These are phyloP conservation scores for Picochlorum sp. DNA, from an alignment of 139 green algal species.

Conservation along the genomic window DNA sequence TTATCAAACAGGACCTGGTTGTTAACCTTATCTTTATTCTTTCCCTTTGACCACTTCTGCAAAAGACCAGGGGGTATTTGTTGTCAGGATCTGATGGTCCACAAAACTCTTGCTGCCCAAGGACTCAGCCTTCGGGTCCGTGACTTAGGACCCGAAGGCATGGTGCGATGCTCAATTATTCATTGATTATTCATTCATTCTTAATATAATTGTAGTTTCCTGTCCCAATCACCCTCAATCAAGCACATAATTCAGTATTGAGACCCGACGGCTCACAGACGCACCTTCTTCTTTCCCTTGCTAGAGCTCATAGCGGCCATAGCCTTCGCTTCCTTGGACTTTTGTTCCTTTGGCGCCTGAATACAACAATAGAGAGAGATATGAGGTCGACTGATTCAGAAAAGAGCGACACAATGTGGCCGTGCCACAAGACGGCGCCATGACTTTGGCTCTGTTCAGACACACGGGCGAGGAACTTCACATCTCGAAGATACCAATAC, in stretches of 20 bases:
- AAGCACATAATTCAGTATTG: too few species aligned
- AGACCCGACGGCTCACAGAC: neutral
- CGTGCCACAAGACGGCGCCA: too few species aligned
- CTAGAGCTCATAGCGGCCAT: conserved; percentile 74
- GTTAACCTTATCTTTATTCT: conserved; percentile 99
- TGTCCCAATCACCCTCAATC: too few species aligned
- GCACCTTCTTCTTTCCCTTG: conserved; percentile 89
- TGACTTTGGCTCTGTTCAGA: too few species aligned
- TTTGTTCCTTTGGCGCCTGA: conserved; percentile 67
- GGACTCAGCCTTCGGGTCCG: too few species aligned
- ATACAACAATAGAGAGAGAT: neutral
- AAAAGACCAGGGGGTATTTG: neutral
- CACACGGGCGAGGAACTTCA: neutral
- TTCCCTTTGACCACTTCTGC: conserved; percentile 98
- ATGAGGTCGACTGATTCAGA: neutral
- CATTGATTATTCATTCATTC: too few species aligned
- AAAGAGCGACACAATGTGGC: too few species aligned
- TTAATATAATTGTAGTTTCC: too few species aligned
- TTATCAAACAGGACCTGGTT: conserved; percentile 98
- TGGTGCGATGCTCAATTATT: too few species aligned
- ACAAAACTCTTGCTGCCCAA: too few species aligned
- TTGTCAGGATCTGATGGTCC: too few species aligned
- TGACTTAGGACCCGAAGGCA: too few species aligned
- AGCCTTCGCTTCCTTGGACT: conserved; percentile 86
- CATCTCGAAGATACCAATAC: neutral